phyloP scores from a whole-genome alignment of 768 basidiomycete species.

The Tulasnella sp. region DNA sequence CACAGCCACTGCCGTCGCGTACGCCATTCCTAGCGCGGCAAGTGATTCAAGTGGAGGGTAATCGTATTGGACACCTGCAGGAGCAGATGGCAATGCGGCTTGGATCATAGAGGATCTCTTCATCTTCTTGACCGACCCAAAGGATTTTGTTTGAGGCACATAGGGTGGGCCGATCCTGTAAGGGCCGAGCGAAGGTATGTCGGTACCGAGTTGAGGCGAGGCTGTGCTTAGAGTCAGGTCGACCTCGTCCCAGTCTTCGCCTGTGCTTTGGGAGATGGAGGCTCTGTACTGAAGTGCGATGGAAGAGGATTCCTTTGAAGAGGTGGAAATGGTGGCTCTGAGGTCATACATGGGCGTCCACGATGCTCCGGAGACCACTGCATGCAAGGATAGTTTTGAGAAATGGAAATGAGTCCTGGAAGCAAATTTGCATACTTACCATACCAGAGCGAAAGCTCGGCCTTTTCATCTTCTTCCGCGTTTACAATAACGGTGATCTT shows the following conservation, averaged over 20 bases:
- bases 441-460: constrained; percentile 52
- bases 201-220: constrained; percentile 26
- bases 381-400: constrained; percentile 13
- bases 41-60: background rate
- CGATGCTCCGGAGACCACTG: constrained; percentile 47
- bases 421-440: constrained; percentile 38
- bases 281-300: constrained; percentile 29
- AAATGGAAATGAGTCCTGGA: too few relatives aligned
- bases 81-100: background rate
- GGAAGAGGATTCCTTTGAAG: constrained; percentile 35
- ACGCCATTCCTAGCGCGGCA: background rate
- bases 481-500: constrained; percentile 45
- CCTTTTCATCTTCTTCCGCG: constrained; percentile 38
- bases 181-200: constrained; percentile 25
- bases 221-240: constrained; percentile 29
- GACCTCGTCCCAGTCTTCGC: constrained; percentile 30
- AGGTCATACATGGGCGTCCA: constrained; percentile 60
- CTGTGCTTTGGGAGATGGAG: constrained; percentile 29
- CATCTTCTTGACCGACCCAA: background rate
- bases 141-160: background rate
- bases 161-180: constrained; percentile 2
- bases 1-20: constrained; percentile 3
- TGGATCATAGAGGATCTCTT: background rate
- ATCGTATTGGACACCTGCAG: background rate
- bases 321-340: constrained; percentile 46